Evolutionary conservation across 306 rosid genomes (phyloP).

Genomic region (Comarum palustre): DNA sequence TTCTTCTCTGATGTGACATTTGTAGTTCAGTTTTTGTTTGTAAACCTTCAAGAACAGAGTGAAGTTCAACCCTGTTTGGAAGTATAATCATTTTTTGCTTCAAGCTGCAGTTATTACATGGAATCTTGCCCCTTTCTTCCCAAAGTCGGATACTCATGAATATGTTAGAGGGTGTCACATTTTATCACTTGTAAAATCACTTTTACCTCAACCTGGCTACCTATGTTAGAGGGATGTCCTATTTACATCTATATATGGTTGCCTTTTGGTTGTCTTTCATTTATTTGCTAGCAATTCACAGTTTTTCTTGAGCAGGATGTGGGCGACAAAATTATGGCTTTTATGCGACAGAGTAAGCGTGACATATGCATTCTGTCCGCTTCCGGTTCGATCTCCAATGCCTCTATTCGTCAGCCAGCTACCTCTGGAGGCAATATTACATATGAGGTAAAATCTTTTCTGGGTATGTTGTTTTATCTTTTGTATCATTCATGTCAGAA

Average conservation of each 20-base stretch:
- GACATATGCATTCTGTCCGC: conserved; percentile 93
- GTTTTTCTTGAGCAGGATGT: conserved; percentile 65
- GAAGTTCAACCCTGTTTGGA: too few relatives aligned
- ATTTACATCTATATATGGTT: too few relatives aligned
- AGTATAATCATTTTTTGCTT: neutral
- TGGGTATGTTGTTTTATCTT: neutral
- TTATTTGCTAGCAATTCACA: conserved; percentile 32
- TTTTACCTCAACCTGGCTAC: neutral
- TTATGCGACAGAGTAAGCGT: conserved; percentile 90
- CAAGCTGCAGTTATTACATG: neutral
- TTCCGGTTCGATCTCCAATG: conserved; percentile 84
- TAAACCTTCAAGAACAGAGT: too few relatives aligned
- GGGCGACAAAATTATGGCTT: conserved; percentile 86
- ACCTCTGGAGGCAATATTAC: conserved; percentile 85
- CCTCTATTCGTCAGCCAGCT: conserved; percentile 88
- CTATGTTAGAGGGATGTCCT: too few relatives aligned
- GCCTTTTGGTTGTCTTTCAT: conserved; percentile 5
- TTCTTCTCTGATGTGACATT: too few relatives aligned
- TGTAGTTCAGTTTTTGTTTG: too few relatives aligned
- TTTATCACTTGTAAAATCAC: neutral
- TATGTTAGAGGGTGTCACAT: neutral
- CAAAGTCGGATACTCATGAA: neutral
- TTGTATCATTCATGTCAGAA: neutral
- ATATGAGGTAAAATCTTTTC: conserved; percentile 61
- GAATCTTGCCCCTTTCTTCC: neutral